Evolutionary conservation across 352 stramenopile species (phyloP).

Genomic region (Aphanomyces euteiches): DNA sequence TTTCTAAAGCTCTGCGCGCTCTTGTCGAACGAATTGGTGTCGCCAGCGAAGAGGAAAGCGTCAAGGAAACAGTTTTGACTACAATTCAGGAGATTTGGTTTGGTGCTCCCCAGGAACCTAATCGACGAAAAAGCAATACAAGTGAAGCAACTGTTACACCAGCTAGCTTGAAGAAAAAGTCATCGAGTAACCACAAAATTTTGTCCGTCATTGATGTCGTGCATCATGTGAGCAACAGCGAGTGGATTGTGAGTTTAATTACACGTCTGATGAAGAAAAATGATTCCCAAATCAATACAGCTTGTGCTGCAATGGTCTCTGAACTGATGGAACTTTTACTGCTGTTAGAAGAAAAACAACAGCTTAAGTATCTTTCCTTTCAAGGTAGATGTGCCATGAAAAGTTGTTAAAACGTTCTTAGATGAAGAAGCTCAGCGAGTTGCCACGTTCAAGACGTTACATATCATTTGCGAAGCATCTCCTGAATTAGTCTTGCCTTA

Average conservation of each 20-base stretch:
- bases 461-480: slow-evolving; percentile 66
- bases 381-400: background rate
- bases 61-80: slow-evolving; percentile 86
- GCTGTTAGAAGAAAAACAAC: slow-evolving; percentile 63
- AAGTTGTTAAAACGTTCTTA: slow-evolving; percentile 30
- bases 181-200: slow-evolving; percentile 34
- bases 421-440: slow-evolving; percentile 61
- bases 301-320: slow-evolving; percentile 55
- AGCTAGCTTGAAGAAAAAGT: background rate
- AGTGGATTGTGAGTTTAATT: slow-evolving; percentile 71
- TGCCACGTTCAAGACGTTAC: slow-evolving; percentile 70
- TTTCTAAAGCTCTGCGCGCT: slow-evolving; percentile 55
- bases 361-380: slow-evolving; percentile 33
- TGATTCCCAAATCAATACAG: slow-evolving; percentile 33
- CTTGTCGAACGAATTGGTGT: slow-evolving; percentile 77
- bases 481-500: slow-evolving; percentile 54
- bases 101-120: slow-evolving; percentile 31
- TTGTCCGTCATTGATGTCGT: slow-evolving; percentile 74
- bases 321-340: slow-evolving; percentile 62
- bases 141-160: background rate
- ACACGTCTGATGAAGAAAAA: slow-evolving; percentile 46
- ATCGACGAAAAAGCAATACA: background rate
- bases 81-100: slow-evolving; percentile 87
- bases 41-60: slow-evolving; percentile 52
- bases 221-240: slow-evolving; percentile 59